Evolutionary conservation across 139 green algal species (phyloP).

Genomic region (Picochlorum sp.): DNA sequence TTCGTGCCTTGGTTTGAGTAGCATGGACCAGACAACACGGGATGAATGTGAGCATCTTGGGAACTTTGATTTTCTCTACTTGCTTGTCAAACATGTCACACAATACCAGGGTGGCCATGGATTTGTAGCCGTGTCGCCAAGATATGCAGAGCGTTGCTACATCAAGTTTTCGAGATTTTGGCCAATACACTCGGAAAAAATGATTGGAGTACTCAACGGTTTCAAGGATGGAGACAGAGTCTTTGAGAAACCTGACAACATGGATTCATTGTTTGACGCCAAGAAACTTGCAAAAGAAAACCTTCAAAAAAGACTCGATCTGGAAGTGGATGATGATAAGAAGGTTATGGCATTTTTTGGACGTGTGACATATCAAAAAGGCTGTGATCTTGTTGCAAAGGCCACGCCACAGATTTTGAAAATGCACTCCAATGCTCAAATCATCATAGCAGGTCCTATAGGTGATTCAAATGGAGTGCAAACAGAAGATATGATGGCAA

Average conservation of each 20-base stretch:
- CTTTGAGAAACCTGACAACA: neutral
- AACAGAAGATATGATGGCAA: conserved; percentile 10
- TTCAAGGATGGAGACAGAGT: conserved; percentile 5
- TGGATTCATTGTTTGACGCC: conserved; percentile 7
- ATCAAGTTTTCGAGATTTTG: conserved; percentile 28
- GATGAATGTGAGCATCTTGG: conserved; percentile 29
- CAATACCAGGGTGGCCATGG: conserved; percentile 22
- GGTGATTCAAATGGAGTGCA: conserved; percentile 24
- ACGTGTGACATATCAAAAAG: conserved; percentile 39
- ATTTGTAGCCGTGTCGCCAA: conserved; percentile 25
- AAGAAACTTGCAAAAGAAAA: conserved; percentile 23
- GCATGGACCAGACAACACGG: neutral
- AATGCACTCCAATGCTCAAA: conserved; percentile 9
- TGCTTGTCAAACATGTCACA: conserved; percentile 20
- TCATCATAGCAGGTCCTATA: conserved; percentile 31
- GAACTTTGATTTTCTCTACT: conserved; percentile 30
- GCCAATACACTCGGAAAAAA: conserved; percentile 6
- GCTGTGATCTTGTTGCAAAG: conserved; percentile 27
- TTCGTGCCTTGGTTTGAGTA: neutral
- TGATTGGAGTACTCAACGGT: conserved; percentile 22
- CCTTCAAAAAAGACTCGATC: conserved; percentile 17
- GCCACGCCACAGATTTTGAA: conserved; percentile 15
- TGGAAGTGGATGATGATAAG: conserved; percentile 16
- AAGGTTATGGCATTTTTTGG: conserved; percentile 31
- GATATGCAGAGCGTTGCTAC: conserved; percentile 26